A percentile compares a stretch with the other conserved stretches of the same genome.
phyloP scores from a whole-genome alignment of 176 grass and related monocot genomes.

The Olyra latifolia region DNA sequence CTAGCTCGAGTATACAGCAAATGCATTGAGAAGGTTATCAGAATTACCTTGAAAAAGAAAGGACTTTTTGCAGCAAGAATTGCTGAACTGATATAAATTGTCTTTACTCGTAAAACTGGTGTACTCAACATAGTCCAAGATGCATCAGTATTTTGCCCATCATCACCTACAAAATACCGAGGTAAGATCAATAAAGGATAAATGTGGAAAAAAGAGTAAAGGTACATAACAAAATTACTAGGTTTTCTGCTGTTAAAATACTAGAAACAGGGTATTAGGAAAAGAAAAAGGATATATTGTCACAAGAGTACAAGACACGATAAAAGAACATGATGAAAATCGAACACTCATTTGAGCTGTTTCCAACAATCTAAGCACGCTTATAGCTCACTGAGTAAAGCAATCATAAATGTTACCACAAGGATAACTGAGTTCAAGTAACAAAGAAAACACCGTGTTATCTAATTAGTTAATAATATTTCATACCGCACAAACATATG shows the following conservation, averaged over 20 bases:
- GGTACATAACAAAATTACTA: background rate
- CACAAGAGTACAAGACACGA: background rate
- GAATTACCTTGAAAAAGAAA: conserved; percentile 93
- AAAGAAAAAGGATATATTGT: background rate
- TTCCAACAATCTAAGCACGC: conserved; percentile 3
- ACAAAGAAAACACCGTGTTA: background rate
- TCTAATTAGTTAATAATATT: conserved; percentile 6
- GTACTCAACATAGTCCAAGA: conserved; percentile 49
- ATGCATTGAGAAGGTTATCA: background rate
- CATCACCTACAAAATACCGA: conserved; percentile 47
- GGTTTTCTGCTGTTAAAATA: conserved; percentile 10
- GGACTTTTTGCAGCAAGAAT: conserved; percentile 97
- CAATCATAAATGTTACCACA: background rate
- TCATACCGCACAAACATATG: background rate
- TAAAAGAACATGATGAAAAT: background rate
- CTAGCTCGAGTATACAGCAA: conserved; percentile 13
- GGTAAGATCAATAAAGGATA: background rate
- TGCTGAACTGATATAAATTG: conserved; percentile 82
- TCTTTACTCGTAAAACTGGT: conserved; percentile 59
- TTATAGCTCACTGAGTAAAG: background rate
- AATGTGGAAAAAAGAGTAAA: background rate
- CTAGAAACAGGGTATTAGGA: background rate
- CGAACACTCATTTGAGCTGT: background rate
- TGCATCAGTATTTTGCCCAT: conserved; percentile 61
- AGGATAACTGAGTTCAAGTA: background rate